Base-by-base conservation (phyloP, 768 basidiomycete species). In the Boletus subparvulus region DNA sequence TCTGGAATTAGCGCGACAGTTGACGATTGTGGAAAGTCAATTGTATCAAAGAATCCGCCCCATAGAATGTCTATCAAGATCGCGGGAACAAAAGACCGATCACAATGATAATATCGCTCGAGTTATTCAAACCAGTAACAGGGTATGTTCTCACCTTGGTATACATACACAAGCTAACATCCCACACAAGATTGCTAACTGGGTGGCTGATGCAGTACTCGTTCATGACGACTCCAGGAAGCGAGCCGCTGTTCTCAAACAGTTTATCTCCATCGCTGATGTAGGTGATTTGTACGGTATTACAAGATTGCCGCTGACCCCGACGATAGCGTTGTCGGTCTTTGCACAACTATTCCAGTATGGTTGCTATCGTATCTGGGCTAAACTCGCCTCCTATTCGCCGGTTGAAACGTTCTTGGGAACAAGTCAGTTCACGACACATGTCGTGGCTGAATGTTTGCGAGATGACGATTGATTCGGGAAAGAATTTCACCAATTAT, bases 341-440 rank as follows among this genome's bases (percentile, higher is more conserved):
- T 17, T 75, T 98, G 61, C 91, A 95, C 71, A 98, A 98, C 74
- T 98, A 93, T 74, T 95, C 94, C 19, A 91, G 87, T n/a, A 92
- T 98, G 87, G 92, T 94, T 56, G 94, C 94, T 35, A 90, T 98
- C 54, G 87, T 94, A 37, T 96, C 96, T 14, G 96, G 94, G 8
- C 78, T 98, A 51, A 95, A 96, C 64, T 92, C 92, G 1, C 90
- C 96, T 19, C 93, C 94, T 13, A 94, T 98, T 58, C 86, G 90
- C 43, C 86, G 96, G 10, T 78, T 98, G 56, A 95, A 94, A 70
- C 84, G 96, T 48, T 95, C 96, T 5, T 95, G 93, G 88, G 94
- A 97, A 61, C 85, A 88, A 73, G 84, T 98, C 58, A 87, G 80
- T 62, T 81, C 85, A 53, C 86, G 89, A 59, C 81, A 83, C 59